Conservation (phyloP, 1,139 yeast species). For the Suhomyces kunorum region DNA sequence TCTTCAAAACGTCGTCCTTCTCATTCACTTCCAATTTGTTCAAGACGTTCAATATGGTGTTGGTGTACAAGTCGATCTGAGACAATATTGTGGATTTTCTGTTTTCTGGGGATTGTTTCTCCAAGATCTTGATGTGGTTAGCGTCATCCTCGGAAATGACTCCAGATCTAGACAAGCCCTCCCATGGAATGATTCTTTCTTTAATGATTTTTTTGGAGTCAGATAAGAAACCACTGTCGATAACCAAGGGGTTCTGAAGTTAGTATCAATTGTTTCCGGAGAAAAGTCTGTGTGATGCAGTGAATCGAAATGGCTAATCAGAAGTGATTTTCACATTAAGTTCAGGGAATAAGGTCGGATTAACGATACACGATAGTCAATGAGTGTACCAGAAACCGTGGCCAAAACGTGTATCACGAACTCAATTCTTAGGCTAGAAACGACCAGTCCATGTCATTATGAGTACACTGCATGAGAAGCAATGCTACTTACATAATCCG, state of each 20-base stretch:
- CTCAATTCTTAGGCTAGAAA: background rate
- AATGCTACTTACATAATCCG: slow-evolving; percentile 11
- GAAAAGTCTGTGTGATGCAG: too few species aligned
- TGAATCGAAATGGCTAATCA: too few species aligned
- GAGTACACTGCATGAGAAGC: background rate
- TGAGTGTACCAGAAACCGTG: too few species aligned
- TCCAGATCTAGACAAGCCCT: slow-evolving; percentile 78
- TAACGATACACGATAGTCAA: too few species aligned
- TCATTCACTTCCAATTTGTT: slow-evolving; percentile 45
- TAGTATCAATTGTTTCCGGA: slow-evolving; percentile 8
- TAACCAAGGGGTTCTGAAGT: slow-evolving; percentile 29
- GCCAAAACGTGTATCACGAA: background rate
- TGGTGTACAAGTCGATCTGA: slow-evolving; percentile 57
- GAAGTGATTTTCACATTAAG: too few species aligned
- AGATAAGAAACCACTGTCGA: slow-evolving; percentile 67
- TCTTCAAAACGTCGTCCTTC: slow-evolving; percentile 74
- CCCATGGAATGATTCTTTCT: slow-evolving; percentile 90
- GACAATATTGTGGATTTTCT: slow-evolving; percentile 39
- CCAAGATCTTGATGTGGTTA: slow-evolving; percentile 62
- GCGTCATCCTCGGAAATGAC: slow-evolving; percentile 69
- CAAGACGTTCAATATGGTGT: slow-evolving; percentile 57
- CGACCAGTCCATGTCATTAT: background rate
- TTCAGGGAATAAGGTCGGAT: too few species aligned
- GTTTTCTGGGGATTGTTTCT: slow-evolving; percentile 49
- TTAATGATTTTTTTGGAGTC: slow-evolving; percentile 76